These are phyloP conservation scores for Hemisphaericaspora lyxosophila DNA, from an alignment of 1,139 yeast species.

Conservation along the genomic window DNA sequence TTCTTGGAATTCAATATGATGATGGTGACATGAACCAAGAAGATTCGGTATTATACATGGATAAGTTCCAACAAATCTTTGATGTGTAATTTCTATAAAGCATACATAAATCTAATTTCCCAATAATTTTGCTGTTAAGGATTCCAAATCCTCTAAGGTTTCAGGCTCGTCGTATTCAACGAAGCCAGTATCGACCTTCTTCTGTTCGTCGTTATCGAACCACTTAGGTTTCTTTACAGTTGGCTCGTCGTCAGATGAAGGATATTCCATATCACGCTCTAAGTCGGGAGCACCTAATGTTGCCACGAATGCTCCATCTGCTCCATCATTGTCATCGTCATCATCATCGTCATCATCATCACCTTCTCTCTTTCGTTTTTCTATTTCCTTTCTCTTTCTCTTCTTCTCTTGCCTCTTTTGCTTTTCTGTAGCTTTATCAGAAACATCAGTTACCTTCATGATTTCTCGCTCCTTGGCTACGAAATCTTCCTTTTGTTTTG, in stretches of 20 bases:
- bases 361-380: slow-evolving; percentile 51
- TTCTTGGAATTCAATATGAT: slow-evolving; percentile 15
- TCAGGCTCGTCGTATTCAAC: slow-evolving; percentile 86
- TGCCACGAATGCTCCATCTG: slow-evolving; percentile 23
- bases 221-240: slow-evolving; percentile 59
- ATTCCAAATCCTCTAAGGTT: slow-evolving; percentile 90
- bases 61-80: slow-evolving; percentile 10
- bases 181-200: slow-evolving; percentile 33
- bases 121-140: slow-evolving; percentile 71
- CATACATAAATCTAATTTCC: slow-evolving; percentile 5
- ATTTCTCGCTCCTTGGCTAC: slow-evolving; percentile 62
- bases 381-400: slow-evolving; percentile 80
- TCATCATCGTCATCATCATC: slow-evolving; percentile 42
- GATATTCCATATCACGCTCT: slow-evolving; percentile 50
- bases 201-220: slow-evolving; percentile 40
- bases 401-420: slow-evolving; percentile 86
- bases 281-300: slow-evolving; percentile 36
- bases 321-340: slow-evolving; percentile 34
- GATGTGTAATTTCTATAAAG: slow-evolving; percentile 5
- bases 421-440: slow-evolving; percentile 80
- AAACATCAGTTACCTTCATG: slow-evolving; percentile 71
- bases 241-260: slow-evolving; percentile 37
- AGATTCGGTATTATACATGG: slow-evolving; percentile 4
- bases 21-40: slow-evolving; percentile 4
- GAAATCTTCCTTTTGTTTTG: slow-evolving; percentile 64